These are phyloP conservation scores for Pelargonium australe DNA, from an alignment of 441 rosid species.

Conservation along the genomic window DNA sequence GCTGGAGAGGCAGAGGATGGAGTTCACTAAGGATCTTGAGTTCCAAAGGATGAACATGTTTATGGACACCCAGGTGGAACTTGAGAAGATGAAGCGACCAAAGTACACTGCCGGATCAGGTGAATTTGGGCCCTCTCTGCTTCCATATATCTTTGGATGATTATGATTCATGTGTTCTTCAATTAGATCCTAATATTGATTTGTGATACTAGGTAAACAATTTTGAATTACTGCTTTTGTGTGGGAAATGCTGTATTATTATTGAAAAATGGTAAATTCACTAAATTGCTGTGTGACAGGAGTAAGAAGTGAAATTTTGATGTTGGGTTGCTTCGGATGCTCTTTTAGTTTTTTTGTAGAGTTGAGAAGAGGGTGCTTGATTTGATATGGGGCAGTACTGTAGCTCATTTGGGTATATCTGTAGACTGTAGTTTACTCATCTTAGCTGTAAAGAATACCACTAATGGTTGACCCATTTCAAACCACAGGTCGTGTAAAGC, in stretches of 20 bases:
- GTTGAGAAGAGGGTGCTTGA: not conserved
- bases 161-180: not conserved
- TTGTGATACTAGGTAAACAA: not conserved
- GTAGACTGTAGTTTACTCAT: conserved; percentile 1
- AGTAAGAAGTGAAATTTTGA: not conserved
- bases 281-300: not conserved
- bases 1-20: conserved; percentile 1
- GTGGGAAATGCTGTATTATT: not conserved
- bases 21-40: not conserved
- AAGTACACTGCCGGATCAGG: not conserved
- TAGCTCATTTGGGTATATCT: not conserved
- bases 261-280: not conserved
- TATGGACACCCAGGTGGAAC: not conserved
- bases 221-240: not conserved
- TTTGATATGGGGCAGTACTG: not conserved
- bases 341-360: not conserved
- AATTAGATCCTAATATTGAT: not conserved
- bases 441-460: not conserved
- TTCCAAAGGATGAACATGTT: conserved; percentile 1
- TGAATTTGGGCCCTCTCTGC: not conserved
- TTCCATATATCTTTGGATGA: not conserved
- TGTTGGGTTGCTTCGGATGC: not conserved
- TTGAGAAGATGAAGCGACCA: not conserved
- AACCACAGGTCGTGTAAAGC: not conserved
- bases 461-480: not conserved